Conservation (phyloP, 1,284 basidiomycete genomes). For the Ustilago esculenta region DNA sequence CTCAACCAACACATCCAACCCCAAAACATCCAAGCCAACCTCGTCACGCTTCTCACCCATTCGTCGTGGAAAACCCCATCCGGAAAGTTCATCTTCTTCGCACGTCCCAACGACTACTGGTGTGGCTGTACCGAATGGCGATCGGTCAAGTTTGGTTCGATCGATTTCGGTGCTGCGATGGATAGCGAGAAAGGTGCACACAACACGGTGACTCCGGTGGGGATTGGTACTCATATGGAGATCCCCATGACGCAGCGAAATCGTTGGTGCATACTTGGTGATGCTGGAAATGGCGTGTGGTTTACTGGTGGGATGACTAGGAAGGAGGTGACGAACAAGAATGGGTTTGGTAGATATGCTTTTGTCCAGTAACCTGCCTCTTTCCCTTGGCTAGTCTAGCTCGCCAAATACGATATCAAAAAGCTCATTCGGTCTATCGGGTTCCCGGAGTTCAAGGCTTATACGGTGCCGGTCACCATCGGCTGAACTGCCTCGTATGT, state of each 20-base stretch:
- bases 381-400: no score
- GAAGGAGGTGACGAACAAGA: slow-evolving; percentile 6
- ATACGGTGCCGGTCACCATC: no score
- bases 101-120: slow-evolving; percentile 6
- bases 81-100: slow-evolving; percentile 19
- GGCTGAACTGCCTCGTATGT: no score
- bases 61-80: slow-evolving; percentile 9
- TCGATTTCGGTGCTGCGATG: slow-evolving; percentile 12
- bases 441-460: no score
- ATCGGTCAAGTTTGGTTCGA: slow-evolving; percentile 2
- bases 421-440: no score
- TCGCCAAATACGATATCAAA: no score
- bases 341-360: slow-evolving; percentile 18
- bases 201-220: slow-evolving; percentile 3
- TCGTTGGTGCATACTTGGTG: slow-evolving; percentile 22
- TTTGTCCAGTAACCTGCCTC: slow-evolving; percentile 5
- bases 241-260: slow-evolving; percentile 15
- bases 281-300: slow-evolving; percentile 20
- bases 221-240: slow-evolving; percentile 21
- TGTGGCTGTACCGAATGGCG: slow-evolving; percentile 28
- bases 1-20: slow-evolving; percentile 12
- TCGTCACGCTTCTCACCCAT: slow-evolving; percentile 5
- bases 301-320: slow-evolving; percentile 17
- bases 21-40: slow-evolving; percentile 9
- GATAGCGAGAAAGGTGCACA: not conserved